A percentile compares a stretch with the other conserved stretches of the same genome.
Conservation (phyloP, 1,284 basidiomycete species). For the Chalciporus sp. region DNA sequence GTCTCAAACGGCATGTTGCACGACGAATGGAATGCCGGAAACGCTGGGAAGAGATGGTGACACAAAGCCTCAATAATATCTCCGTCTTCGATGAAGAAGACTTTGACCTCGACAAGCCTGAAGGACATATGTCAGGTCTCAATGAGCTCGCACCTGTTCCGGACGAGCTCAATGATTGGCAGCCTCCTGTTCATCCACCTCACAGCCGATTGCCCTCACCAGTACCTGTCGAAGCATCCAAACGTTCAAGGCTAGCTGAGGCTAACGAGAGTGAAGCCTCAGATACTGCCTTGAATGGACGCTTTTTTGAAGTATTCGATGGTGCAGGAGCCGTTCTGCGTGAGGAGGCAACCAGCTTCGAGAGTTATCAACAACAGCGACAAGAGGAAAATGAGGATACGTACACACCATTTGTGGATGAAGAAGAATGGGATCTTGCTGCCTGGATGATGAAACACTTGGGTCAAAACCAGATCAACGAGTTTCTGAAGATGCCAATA, state of each 20-base stretch:
- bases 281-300: background rate
- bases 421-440: constrained; percentile 10
- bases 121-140: too few relatives aligned
- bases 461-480: background rate
- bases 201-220: background rate
- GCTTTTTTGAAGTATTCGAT: background rate
- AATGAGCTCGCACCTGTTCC: too few relatives aligned
- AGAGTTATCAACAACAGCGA: background rate
- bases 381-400: background rate
- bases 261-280: background rate
- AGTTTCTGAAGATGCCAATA: constrained; percentile 13
- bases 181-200: background rate
- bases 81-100: too few relatives aligned
- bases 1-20: too few relatives aligned
- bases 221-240: background rate
- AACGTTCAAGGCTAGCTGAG: background rate
- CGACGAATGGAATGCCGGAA: too few relatives aligned
- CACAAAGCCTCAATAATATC: too few relatives aligned
- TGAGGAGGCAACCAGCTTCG: background rate
- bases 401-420: constrained; percentile 1
- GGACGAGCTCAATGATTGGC: background rate
- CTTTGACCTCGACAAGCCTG: too few relatives aligned
- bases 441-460: constrained; percentile 11
- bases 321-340: background rate
- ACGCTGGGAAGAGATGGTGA: too few relatives aligned